Percentiles rank a stretch among this genome's conserved stretches.
These are phyloP conservation scores for Mortierella sp. DNA, from an alignment of 371 early-diverging fungal genomes.

Conservation along the genomic window DNA sequence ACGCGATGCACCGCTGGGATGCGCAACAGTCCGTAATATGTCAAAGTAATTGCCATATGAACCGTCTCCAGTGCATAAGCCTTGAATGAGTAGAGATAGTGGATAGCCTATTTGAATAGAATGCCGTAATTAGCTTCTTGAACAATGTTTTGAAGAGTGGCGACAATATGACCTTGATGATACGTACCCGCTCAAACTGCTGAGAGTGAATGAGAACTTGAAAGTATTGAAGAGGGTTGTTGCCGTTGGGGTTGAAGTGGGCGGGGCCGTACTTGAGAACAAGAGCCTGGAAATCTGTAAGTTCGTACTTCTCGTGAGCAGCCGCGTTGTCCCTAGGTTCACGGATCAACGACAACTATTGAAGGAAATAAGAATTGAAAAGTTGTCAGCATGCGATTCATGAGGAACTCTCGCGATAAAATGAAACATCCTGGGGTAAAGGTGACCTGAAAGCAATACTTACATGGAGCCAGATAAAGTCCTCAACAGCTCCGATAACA, in stretches of 20 bases:
- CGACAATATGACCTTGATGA: not conserved
- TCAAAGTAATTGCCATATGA: constrained; percentile 90
- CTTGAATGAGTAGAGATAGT: constrained; percentile 74
- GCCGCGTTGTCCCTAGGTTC: constrained; percentile 69
- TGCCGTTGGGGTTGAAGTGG: constrained; percentile 80
- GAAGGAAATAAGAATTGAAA: not conserved
- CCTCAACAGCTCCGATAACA: constrained; percentile 57
- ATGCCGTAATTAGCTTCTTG: not conserved
- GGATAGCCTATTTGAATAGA: constrained; percentile 70
- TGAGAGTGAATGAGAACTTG: constrained; percentile 85
- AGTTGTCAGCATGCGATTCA: not conserved
- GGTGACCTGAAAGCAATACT: not conserved
- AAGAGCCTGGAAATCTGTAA: constrained; percentile 74
- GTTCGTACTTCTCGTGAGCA: constrained; percentile 72
- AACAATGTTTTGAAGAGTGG: not conserved
- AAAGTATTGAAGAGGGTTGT: constrained; percentile 85
- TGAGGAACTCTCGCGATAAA: not conserved
- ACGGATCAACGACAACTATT: constrained; percentile 74
- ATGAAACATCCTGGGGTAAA: too few relatives aligned
- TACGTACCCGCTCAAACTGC: constrained; percentile 86
- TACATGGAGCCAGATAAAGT: constrained; percentile 56
- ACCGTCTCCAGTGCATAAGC: constrained; percentile 85
- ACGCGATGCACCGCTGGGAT: constrained; percentile 68
- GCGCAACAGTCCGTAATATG: constrained; percentile 83
- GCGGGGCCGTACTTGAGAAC: constrained; percentile 77